Conservation (phyloP, 805 yeast species). For the Cyberlindnera japonica region DNA sequence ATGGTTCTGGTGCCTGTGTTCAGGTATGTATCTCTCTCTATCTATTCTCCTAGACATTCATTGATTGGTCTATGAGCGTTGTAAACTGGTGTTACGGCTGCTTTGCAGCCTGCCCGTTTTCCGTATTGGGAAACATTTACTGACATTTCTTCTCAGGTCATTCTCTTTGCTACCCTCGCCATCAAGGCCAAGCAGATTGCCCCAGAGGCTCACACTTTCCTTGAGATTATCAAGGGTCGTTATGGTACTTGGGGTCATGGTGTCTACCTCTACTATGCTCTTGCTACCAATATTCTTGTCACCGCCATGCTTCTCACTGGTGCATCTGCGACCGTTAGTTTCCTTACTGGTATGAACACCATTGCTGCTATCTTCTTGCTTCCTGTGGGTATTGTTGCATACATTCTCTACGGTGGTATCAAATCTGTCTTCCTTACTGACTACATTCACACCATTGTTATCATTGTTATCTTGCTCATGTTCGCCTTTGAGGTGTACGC, state of each 20-base stretch:
- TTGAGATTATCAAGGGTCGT: conserved; percentile 77
- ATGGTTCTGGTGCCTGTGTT: conserved; percentile 89
- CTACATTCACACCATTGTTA: conserved; percentile 75
- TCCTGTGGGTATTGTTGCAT: conserved; percentile 75
- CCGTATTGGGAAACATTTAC: no score
- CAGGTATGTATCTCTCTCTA: no score
- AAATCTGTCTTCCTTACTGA: conserved; percentile 81
- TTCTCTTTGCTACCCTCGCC: conserved; percentile 80
- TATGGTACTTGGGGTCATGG: conserved; percentile 76
- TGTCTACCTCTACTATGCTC: conserved; percentile 71
- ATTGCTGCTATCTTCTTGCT: conserved; percentile 80
- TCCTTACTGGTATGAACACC: conserved; percentile 78
- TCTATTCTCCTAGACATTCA: no score
- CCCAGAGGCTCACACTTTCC: conserved; percentile 87
- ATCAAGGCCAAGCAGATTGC: conserved; percentile 86
- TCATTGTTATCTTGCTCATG: conserved; percentile 71
- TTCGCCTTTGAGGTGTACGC: conserved; percentile 81
- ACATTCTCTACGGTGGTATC: conserved; percentile 78
- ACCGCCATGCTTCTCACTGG: conserved; percentile 92
- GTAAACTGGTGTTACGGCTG: no score
- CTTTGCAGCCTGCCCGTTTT: no score
- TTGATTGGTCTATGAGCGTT: no score
- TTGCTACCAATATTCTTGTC: conserved; percentile 84
- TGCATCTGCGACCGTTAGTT: conserved; percentile 78
- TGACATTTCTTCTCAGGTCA: no score